These are phyloP conservation scores for Dissophora globulifera DNA, from an alignment of 192 early-diverging fungal genomes.

Conservation along the genomic window DNA sequence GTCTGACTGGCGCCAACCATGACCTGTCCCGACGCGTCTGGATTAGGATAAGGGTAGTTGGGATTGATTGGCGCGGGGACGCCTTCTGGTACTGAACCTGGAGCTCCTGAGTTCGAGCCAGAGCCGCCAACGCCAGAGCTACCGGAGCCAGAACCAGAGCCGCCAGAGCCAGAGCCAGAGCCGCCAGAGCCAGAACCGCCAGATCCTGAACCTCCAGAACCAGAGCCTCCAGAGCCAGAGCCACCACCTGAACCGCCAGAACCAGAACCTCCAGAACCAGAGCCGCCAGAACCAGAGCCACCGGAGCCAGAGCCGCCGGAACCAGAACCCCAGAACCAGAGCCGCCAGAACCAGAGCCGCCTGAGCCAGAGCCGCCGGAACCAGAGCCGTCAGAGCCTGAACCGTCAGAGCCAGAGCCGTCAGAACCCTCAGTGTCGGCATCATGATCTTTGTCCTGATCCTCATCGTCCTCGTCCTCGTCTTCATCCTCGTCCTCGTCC, in stretches of 20 bases:
- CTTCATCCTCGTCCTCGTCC: conserved; percentile 18
- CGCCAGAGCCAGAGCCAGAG: conserved; percentile 12
- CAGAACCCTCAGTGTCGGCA: neutral
- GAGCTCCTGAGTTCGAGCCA: conserved; percentile 9
- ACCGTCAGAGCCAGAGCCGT: too few relatives aligned
- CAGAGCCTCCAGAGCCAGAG: conserved; percentile 12
- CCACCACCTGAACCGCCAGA: conserved; percentile 18
- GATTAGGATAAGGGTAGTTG: conserved; percentile 16
- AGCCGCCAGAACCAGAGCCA: conserved; percentile 5
- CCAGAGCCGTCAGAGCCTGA: neutral
- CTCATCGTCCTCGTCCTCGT: conserved; percentile 13
- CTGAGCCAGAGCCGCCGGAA: too few relatives aligned
- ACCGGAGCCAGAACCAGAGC: conserved; percentile 8
- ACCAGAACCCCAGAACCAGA: conserved; percentile 20
- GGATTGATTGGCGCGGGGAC: conserved; percentile 13
- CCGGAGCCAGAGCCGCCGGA: conserved; percentile 13
- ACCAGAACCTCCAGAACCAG: conserved; percentile 1
- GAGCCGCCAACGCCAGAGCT: conserved; percentile 7
- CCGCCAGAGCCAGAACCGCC: conserved; percentile 3
- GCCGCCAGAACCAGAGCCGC: conserved; percentile 5
- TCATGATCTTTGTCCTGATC: neutral
- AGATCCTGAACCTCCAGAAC: conserved; percentile 1
- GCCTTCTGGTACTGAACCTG: conserved; percentile 6
- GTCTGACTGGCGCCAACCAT: conserved; percentile 15
- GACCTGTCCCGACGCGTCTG: conserved; percentile 23